These are phyloP conservation scores for Colletotrichum sp. DNA, from an alignment of 2,329 filamentous ascomycete genomes.

Conservation along the genomic window DNA sequence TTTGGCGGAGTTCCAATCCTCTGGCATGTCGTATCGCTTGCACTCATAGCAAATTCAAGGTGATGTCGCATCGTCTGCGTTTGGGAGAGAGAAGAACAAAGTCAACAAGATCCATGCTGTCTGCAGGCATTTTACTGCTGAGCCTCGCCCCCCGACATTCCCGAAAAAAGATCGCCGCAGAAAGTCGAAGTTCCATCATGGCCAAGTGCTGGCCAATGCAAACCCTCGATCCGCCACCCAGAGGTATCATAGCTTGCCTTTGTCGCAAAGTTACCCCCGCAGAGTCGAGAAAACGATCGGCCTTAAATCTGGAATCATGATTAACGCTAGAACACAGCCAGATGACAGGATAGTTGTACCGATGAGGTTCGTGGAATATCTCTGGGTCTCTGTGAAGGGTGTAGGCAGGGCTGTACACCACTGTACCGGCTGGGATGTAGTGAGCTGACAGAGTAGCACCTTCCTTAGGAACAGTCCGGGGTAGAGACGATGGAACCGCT, in stretches of 20 bases:
- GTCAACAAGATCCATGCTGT: constrained; percentile 37
- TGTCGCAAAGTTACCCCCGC: constrained; percentile 30
- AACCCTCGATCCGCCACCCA: constrained; percentile 50
- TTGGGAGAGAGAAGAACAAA: constrained; percentile 37
- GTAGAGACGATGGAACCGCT: constrained; percentile 43
- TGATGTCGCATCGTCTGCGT: constrained; percentile 33
- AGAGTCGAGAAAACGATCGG: not conserved
- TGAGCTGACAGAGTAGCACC: constrained; percentile 42
- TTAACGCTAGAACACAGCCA: accelerated
- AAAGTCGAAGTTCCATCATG: constrained; percentile 58
- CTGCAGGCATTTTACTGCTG: constrained; percentile 34
- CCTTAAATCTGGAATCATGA: constrained; percentile 16
- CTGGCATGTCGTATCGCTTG: not conserved
- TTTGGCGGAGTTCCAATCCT: not conserved
- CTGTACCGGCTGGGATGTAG: constrained; percentile 42
- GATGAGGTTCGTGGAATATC: constrained; percentile 45
- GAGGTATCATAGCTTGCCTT: constrained; percentile 56
- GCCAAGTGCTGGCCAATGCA: constrained; percentile 66
- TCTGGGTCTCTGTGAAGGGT: constrained; percentile 48
- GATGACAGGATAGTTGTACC: not conserved
- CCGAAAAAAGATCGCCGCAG: constrained; percentile 55
- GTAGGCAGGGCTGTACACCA: constrained; percentile 47
- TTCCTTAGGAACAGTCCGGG: constrained; percentile 41
- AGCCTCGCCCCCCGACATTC: constrained; percentile 42
- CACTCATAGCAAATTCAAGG: not conserved